A percentile compares a stretch with the other conserved stretches of the same genome.
These are phyloP conservation scores for Aspergillus persii DNA, from an alignment of 2,329 filamentous ascomycete species.

Conservation along the genomic window DNA sequence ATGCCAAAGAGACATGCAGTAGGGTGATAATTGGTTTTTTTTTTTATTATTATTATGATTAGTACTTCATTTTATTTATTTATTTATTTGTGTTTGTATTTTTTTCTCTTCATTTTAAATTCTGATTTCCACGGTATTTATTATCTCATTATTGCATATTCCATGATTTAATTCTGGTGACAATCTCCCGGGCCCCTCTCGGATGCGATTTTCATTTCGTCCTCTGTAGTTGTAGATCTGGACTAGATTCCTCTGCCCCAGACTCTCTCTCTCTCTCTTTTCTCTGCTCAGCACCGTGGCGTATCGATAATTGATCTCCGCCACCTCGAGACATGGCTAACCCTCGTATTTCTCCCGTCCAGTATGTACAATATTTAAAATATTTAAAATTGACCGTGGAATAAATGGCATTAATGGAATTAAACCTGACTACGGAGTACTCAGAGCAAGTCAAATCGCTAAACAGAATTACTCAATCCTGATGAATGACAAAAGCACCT, in stretches of 20 bases:
- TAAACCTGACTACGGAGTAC: too few relatives aligned
- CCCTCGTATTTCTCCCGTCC: neutral
- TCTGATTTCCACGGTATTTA: too few relatives aligned
- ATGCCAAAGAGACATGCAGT: constrained; percentile 18
- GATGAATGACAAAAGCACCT: constrained; percentile 15
- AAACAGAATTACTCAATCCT: neutral
- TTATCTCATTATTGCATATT: too few relatives aligned
- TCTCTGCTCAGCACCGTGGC: constrained; percentile 6
- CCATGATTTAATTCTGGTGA: too few relatives aligned
- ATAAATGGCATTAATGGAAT: too few relatives aligned
- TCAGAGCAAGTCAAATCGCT: too few relatives aligned
- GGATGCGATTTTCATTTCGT: neutral
- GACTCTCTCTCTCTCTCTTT: neutral
- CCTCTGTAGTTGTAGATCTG: constrained; percentile 18
- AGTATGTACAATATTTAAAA: neutral
- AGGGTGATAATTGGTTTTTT: constrained; percentile 10
- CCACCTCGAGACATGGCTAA: neutral
- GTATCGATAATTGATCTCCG: constrained; percentile 13
- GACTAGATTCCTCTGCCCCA: neutral
- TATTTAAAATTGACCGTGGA: neutral
- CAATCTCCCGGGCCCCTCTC: too few relatives aligned
- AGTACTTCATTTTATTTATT: constrained; percentile 3
- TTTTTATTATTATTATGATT: constrained; percentile 2
- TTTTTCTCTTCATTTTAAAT: neutral
- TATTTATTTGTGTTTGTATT: neutral